Base-by-base conservation (phyloP, 2,329 filamentous ascomycete genomes). In the Alternaria infectoria region DNA sequence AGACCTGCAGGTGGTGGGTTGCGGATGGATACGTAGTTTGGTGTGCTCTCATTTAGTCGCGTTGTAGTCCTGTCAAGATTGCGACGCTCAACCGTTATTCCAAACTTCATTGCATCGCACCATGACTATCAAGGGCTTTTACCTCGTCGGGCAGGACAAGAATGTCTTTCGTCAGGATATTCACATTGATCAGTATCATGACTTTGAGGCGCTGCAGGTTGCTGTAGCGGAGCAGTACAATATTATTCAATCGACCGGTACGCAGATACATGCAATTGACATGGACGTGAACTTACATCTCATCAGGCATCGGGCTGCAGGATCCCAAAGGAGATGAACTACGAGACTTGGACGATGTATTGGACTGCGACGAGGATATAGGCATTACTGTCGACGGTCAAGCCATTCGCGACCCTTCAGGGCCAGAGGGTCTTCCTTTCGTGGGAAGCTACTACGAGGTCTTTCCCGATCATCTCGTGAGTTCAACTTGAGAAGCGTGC, bases 91-190 rank as follows among this genome's bases (percentile, higher is more conserved):
- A 17, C 36, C 15, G 36, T 40, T 17, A 40, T 40, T 6, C 13
- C 58, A 57, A 7, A 44, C 49, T 51, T 46, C n/a, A n/a, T n/a
- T n/a, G n/a, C n/a, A n/a, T n/a, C n/a, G 12, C 60, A 66, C 1
- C 15, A 68, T 68, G 66, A 66, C 66, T 25, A 61, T 66, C 64
- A 68, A 68, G 62, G 45, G 63, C 47, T 68, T 68, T 23, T 64
- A 68, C 52, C 58, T 68, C 12, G 56, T 68, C 6, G 66, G 66
- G 17, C 66, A 66, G n/a, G 59, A 55, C 44, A 68, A 66, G 17
- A 54, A 59, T 28, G 43, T 68, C 30, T 68, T 64, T 47, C 66
- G 56, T 11, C 66, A 68, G 52, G 66, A 68, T 17, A 66, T 68
- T 13, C 60, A 64, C 19, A 66, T 68, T 21, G 66, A 66, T 10